These are phyloP conservation scores for Dipodascus geniculatus DNA, from an alignment of 805 yeast species.

Conservation along the genomic window DNA sequence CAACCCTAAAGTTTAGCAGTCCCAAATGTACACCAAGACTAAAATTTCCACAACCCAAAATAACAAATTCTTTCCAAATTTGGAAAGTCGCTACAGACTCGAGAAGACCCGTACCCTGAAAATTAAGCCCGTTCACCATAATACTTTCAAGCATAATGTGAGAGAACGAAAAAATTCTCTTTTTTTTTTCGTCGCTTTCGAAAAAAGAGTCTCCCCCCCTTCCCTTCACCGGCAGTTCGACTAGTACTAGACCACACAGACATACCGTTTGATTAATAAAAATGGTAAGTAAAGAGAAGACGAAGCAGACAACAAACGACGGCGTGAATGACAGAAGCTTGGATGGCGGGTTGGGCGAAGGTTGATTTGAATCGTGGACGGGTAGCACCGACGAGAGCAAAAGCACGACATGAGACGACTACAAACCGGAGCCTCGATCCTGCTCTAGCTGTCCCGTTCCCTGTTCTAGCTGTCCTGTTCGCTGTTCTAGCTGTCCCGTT, in stretches of 20 bases:
- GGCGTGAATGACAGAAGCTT: too few species aligned
- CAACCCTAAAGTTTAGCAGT: neutral
- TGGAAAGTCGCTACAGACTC: neutral
- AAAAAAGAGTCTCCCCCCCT: neutral
- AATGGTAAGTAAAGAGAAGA: constrained; percentile 13
- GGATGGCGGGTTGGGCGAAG: too few species aligned
- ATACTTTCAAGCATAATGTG: too few species aligned
- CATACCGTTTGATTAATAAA: constrained; percentile 2
- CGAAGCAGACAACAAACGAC: too few species aligned
- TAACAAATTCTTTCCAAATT: neutral
- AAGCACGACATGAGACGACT: too few species aligned
- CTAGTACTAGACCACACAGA: constrained; percentile 1
- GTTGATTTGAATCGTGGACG: too few species aligned
- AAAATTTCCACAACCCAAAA: neutral
- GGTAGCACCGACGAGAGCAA: too few species aligned
- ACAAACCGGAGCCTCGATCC: too few species aligned
- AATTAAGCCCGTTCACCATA: neutral
- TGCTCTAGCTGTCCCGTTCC: too few species aligned
- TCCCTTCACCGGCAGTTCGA: constrained; percentile 1
- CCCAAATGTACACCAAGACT: neutral
- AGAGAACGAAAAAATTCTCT: neutral
- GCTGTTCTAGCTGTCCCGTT: too few species aligned
- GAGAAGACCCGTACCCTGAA: neutral
- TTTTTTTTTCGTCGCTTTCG: neutral
- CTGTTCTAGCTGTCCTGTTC: too few species aligned